A percentile compares a stretch with the other conserved stretches of the same genome.
phyloP scores from a whole-genome alignment of 2,329 filamentous ascomycete genomes.

The Plectosphaerella sp. region DNA sequence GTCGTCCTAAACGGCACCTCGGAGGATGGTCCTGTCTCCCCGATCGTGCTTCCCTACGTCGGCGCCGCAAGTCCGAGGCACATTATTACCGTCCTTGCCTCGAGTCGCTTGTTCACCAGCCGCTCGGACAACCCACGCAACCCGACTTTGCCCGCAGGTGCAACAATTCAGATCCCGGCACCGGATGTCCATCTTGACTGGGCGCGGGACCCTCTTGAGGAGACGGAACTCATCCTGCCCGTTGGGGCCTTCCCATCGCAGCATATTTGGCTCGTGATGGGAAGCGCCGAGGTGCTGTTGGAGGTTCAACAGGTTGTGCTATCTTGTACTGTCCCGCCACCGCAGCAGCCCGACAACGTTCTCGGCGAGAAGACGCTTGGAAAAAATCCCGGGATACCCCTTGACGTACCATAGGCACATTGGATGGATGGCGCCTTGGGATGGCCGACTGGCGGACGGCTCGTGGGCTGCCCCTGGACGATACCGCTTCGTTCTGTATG shows the following conservation, averaged over 20 bases:
- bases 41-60: constrained; percentile 6
- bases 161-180: constrained; percentile 5
- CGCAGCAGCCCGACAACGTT: constrained; percentile 2
- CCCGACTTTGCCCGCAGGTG: constrained; percentile 1
- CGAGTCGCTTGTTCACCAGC: neutral
- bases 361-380: constrained; percentile 5
- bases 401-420: constrained; percentile 1
- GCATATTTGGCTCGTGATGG: constrained; percentile 10
- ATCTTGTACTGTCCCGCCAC: neutral
- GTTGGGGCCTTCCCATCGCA: constrained; percentile 4
- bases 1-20: constrained; percentile 33
- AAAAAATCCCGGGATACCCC: constrained; percentile 4
- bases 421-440: constrained; percentile 26
- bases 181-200: constrained; percentile 4
- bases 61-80: constrained; percentile 7
- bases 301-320: neutral
- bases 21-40: constrained; percentile 16
- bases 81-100: constrained; percentile 6
- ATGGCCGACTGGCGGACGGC: constrained; percentile 41
- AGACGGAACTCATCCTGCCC: neutral
- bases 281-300: constrained; percentile 8
- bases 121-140: constrained; percentile 5
- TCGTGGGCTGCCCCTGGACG: constrained; percentile 41
- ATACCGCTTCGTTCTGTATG: constrained; percentile 36
- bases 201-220: neutral